phyloP scores from a whole-genome alignment of 2,329 filamentous ascomycete species.

The Cordyceps javanica region DNA sequence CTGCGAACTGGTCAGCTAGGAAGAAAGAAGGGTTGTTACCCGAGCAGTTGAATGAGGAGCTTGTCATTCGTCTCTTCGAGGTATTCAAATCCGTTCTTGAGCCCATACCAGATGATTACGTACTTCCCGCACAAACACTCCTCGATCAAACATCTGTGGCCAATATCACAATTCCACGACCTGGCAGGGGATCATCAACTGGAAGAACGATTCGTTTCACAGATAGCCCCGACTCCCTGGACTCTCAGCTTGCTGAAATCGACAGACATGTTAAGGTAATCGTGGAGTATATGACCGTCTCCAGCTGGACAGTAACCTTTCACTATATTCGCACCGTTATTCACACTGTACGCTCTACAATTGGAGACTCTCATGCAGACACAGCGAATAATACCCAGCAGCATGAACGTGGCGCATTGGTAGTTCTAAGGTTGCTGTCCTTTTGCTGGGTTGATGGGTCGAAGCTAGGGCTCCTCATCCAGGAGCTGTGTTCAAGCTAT shows the following conservation, averaged over 20 bases:
- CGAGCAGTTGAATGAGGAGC: constrained; percentile 37
- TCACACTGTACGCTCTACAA: constrained; percentile 42
- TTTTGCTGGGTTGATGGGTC: constrained; percentile 59
- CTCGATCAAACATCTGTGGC: constrained; percentile 44
- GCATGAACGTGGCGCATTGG: constrained; percentile 46
- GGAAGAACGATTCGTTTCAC: neutral
- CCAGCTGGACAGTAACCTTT: constrained; percentile 55
- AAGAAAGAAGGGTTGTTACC: constrained; percentile 8
- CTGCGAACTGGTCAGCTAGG: constrained; percentile 49
- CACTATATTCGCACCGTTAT: constrained; percentile 51
- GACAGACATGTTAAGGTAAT: constrained; percentile 51
- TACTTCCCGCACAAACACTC: constrained; percentile 50
- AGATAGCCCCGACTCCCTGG: constrained; percentile 15
- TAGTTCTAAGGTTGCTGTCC: constrained; percentile 52
- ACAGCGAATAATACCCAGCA: constrained; percentile 34
- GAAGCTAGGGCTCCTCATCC: constrained; percentile 56
- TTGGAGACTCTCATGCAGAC: constrained; percentile 32
- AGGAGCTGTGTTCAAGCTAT: constrained; percentile 62
- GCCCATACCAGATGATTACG: constrained; percentile 52
- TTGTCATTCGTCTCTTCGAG: constrained; percentile 51
- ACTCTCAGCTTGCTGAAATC: constrained; percentile 37
- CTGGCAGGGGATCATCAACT: neutral
- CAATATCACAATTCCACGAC: constrained; percentile 29
- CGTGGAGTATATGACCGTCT: constrained; percentile 58
- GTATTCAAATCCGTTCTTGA: constrained; percentile 50